Evolutionary conservation across 495 filamentous ascomycete species (phyloP), one percentile per base, ranked within the genome.

Genomic region (Lasiosphaeriaceae sp.): DNA sequence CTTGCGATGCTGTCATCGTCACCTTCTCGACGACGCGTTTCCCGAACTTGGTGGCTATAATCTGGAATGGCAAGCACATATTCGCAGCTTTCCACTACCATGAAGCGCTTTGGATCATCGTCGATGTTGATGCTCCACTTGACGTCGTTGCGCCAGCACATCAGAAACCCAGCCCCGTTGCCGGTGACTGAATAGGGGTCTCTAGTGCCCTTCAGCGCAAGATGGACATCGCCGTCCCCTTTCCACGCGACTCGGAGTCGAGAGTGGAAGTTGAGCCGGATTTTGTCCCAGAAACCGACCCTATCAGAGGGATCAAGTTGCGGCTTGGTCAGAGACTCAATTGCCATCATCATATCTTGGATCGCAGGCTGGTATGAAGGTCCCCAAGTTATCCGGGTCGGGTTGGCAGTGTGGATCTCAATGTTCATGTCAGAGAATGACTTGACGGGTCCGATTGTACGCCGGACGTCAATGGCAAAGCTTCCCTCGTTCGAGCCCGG

Each of bases 341-440:
- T 90, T 22, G 95, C 90, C 84, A 97, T 96, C 94, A 99, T 99
- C 90, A 97, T 96, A 65, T 99, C 94, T 71, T 99, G 94, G 52
- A 99, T 97, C 11, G 92, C 95, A 23, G 94, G 94, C 59, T 99
- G 94, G 66, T 97, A 97, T 0, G 94, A 96, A 55, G 92, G 89
- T 39, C 92, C 90, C 94, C 94, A 99, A 29, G 92, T 96, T 50
- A 97, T 92, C 54, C 88, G 85, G 8, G 94, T 99, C 9, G 95
- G 87, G 57, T 90, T 83, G 56, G 86, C 87, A 4, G 93, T 97
- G 66, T 97, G 93, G 65, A 99, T 96, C 52, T 96, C 89, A 59
- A 97, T 78, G 19, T 78, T 80, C 59, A 96, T 89, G 60, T 97
- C 89, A 0, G 95, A 97, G 67, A 93, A 99, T 1, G 91, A 94